A percentile compares a stretch with the other conserved stretches of the same genome.
Conservation (phyloP, 2,329 filamentous ascomycete genomes). For the Phialophora expanda region DNA sequence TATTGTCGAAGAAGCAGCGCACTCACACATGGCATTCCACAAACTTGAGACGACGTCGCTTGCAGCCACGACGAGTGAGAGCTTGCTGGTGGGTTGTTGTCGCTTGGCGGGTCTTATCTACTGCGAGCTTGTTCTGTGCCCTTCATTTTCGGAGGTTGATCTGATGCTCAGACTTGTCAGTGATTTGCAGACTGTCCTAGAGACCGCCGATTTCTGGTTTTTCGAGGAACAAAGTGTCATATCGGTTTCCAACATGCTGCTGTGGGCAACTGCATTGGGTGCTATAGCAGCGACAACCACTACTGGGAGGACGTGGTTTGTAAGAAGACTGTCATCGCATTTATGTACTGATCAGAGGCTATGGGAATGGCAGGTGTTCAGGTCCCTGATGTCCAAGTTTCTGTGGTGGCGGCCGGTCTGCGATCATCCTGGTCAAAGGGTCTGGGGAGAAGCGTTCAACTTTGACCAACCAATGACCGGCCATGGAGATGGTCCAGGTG, state of each 20-base stretch:
- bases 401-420: slow-evolving; percentile 6
- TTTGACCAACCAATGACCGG: background rate
- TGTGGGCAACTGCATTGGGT: slow-evolving; percentile 6
- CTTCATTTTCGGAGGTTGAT: background rate
- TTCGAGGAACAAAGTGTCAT: background rate
- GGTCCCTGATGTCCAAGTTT: background rate
- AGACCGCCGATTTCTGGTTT: slow-evolving; percentile 2
- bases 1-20: slow-evolving; percentile 6
- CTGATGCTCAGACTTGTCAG: background rate
- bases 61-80: background rate
- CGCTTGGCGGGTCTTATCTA: slow-evolving; percentile 3
- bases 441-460: background rate
- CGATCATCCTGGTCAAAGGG: background rate
- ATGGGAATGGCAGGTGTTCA: slow-evolving; percentile 1
- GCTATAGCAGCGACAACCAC: background rate
- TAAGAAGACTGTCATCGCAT: background rate
- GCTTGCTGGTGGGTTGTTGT: slow-evolving; percentile 2
- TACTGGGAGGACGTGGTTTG: background rate
- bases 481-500: background rate
- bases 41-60: background rate
- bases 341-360: background rate
- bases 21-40: slow-evolving; percentile 4
- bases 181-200: background rate
- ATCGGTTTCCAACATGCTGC: background rate
- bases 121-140: slow-evolving; percentile 6